Evolutionary conservation across 805 yeast species (phyloP).

Genomic region (Brettanomyces sp.): DNA sequence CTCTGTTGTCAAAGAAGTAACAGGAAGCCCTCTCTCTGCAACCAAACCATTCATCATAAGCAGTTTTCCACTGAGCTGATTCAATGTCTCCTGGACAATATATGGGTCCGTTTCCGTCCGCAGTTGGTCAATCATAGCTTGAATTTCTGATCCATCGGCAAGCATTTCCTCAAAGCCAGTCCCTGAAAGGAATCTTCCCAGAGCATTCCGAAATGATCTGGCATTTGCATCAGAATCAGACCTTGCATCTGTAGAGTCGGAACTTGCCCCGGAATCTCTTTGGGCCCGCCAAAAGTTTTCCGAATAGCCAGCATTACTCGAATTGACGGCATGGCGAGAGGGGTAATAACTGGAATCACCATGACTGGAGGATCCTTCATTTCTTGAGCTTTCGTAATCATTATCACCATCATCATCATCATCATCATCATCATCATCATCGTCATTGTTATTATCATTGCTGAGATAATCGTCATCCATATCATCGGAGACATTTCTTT

Average conservation of each 20-base stretch:
- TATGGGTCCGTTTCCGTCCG: conserved; percentile 38
- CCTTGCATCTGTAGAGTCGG: background rate
- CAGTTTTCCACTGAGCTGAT: conserved; percentile 53
- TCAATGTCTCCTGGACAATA: conserved; percentile 52
- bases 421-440: background rate
- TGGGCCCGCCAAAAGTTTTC: background rate
- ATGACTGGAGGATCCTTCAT: conserved; percentile 10
- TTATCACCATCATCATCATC: background rate
- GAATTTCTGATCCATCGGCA: conserved; percentile 7
- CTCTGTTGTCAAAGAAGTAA: conserved; percentile 41
- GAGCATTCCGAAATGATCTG: conserved; percentile 16
- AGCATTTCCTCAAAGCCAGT: conserved; percentile 21
- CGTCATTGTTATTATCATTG: conserved; percentile 13
- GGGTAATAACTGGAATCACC: conserved; percentile 11
- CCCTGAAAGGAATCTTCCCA: conserved; percentile 21
- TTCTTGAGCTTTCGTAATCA: conserved; percentile 2
- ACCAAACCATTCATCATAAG: conserved; percentile 56
- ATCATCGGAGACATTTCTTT: conserved; percentile 2
- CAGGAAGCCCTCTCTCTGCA: conserved; percentile 58
- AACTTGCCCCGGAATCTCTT: background rate
- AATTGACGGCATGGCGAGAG: background rate
- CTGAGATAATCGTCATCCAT: conserved; percentile 12
- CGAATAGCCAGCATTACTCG: background rate
- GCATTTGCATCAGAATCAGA: background rate
- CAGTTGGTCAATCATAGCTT: conserved; percentile 1